Conservation (phyloP, 2,329 filamentous ascomycete species). For the Aspergillus sp. region DNA sequence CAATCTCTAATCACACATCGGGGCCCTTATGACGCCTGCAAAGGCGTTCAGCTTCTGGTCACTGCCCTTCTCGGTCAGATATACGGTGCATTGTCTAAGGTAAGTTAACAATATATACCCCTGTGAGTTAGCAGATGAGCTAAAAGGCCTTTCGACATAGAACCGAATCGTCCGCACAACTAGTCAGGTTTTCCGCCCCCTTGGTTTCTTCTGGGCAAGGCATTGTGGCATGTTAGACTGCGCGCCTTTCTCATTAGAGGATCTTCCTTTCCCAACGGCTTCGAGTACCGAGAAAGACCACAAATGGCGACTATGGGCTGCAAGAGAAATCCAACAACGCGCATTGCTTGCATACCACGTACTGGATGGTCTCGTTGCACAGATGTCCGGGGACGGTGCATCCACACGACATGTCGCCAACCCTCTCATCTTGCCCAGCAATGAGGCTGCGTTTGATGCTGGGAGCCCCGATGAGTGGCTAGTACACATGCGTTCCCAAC, state of each 20-base stretch:
- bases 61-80: slow-evolving; percentile 45
- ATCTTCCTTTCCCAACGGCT: slow-evolving; percentile 35
- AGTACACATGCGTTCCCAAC: slow-evolving; percentile 32
- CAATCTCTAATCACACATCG: slow-evolving; percentile 45
- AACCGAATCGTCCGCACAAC: slow-evolving; percentile 45
- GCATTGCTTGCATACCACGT: slow-evolving; percentile 47
- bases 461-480: slow-evolving; percentile 44
- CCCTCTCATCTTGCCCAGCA: slow-evolving; percentile 40
- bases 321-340: slow-evolving; percentile 47
- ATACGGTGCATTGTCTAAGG: slow-evolving; percentile 45
- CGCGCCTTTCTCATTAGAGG: slow-evolving; percentile 31
- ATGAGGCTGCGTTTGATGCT: slow-evolving; percentile 43
- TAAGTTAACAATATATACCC: slow-evolving; percentile 1
- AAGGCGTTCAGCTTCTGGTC: slow-evolving; percentile 46
- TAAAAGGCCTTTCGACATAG: slow-evolving; percentile 12
- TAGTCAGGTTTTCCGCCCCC: slow-evolving; percentile 45
- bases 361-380: slow-evolving; percentile 46
- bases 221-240: slow-evolving; percentile 46
- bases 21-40: slow-evolving; percentile 44
- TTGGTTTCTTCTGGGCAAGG: slow-evolving; percentile 48
- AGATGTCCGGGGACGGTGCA: slow-evolving; percentile 44
- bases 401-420: slow-evolving; percentile 46
- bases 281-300: slow-evolving; percentile 37
- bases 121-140: background rate
- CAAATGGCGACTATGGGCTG: slow-evolving; percentile 44